Evolutionary conservation across 345 rosid genomes (phyloP).

Genomic region (Populus tremula): DNA sequence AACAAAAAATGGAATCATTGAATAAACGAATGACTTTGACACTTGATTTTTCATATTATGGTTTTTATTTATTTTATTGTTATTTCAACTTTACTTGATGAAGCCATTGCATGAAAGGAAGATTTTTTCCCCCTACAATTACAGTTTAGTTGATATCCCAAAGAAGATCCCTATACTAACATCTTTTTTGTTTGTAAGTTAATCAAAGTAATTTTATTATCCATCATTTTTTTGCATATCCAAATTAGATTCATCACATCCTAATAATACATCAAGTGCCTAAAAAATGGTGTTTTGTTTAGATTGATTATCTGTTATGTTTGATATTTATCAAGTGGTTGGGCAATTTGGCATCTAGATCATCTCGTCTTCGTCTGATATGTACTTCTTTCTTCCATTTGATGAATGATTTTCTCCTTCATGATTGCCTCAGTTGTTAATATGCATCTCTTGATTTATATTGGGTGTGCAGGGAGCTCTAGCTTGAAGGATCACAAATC

Average conservation of each 20-base stretch:
- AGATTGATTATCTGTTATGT: background rate
- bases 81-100: slow-evolving; percentile 4
- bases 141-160: background rate
- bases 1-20: background rate
- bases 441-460: background rate
- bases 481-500: slow-evolving; percentile 36
- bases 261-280: background rate
- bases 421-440: slow-evolving; percentile 20
- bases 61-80: background rate
- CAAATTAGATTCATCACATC: background rate
- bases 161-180: background rate
- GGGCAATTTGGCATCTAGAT: background rate
- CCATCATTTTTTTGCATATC: background rate
- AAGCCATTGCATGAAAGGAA: background rate
- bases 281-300: background rate
- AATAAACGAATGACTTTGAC: background rate
- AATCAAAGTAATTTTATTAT: background rate
- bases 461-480: slow-evolving; percentile 48
- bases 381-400: slow-evolving; percentile 5
- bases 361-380: background rate
- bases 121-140: background rate
- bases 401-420: background rate
- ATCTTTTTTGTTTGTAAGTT: background rate
- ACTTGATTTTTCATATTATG: background rate
- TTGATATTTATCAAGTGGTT: background rate